phyloP scores from a whole-genome alignment of 768 basidiomycete species.

The Asterophora lycoperdoides region DNA sequence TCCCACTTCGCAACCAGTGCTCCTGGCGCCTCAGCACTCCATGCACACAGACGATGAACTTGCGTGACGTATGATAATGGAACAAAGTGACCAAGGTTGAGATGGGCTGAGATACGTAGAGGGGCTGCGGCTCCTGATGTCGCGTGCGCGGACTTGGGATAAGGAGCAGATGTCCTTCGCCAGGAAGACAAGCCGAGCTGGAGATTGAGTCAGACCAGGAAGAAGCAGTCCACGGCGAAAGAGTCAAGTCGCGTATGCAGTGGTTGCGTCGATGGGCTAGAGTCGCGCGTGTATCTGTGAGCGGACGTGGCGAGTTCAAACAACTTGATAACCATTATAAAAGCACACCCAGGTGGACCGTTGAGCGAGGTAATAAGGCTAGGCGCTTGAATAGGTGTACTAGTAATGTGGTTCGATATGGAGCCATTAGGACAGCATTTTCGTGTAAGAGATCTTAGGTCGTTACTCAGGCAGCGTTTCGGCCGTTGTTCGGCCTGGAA shows the following conservation, averaged over 20 bases:
- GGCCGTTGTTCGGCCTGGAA: not conserved
- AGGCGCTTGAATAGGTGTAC: not conserved
- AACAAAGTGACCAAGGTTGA: constrained; percentile 44
- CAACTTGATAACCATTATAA: not conserved
- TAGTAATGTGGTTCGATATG: not conserved
- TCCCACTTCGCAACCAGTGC: constrained; percentile 37
- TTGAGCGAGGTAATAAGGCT: not conserved
- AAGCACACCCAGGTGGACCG: not conserved
- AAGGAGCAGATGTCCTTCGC: constrained; percentile 25
- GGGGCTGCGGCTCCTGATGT: constrained; percentile 16
- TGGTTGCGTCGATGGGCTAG: constrained; percentile 18
- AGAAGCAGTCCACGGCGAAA: constrained; percentile 30
- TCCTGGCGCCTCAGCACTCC: constrained; percentile 25
- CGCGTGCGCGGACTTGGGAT: constrained; percentile 26
- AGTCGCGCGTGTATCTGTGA: constrained; percentile 1
- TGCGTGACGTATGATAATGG: constrained; percentile 42
- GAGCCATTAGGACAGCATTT: not conserved
- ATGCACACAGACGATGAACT: constrained; percentile 25
- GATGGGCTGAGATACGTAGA: constrained; percentile 40
- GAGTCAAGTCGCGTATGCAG: constrained; percentile 40
- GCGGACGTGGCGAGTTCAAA: not conserved
- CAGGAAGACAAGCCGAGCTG: not conserved
- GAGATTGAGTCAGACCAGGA: constrained; percentile 1
- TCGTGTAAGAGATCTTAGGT: not conserved
- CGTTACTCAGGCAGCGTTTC: not conserved